phyloP scores from a whole-genome alignment of 2,329 filamentous ascomycete genomes.

The Macrophomina pseudophaseolina region DNA sequence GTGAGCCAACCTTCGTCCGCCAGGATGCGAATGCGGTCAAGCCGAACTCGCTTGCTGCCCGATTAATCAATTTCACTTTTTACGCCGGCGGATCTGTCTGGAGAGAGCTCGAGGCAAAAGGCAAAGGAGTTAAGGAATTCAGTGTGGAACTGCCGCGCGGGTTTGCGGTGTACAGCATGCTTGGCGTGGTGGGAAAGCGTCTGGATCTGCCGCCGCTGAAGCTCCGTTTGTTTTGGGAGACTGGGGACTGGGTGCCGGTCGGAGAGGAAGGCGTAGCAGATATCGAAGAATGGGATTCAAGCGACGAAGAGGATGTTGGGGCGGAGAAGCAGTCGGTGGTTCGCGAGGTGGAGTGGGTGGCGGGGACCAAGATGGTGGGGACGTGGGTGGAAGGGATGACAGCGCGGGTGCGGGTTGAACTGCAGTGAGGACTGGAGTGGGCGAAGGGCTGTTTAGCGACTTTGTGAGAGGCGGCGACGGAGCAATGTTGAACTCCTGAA shows the following conservation, averaged over 20 bases:
- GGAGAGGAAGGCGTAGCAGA: slow-evolving; percentile 64
- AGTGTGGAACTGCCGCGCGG: slow-evolving; percentile 69
- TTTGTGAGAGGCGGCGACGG: slow-evolving; percentile 12
- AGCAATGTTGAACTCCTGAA: neutral
- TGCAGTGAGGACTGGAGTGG: slow-evolving; percentile 28
- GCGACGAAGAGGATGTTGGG: slow-evolving; percentile 47
- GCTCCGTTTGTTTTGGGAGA: slow-evolving; percentile 81
- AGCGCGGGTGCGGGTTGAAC: slow-evolving; percentile 73
- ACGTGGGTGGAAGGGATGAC: slow-evolving; percentile 79
- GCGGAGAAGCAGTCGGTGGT: slow-evolving; percentile 56
- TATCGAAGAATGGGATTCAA: slow-evolving; percentile 54
- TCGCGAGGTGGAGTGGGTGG: slow-evolving; percentile 78
- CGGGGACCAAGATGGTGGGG: slow-evolving; percentile 80
- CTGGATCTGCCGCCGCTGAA: slow-evolving; percentile 69
- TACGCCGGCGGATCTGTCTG: slow-evolving; percentile 49
- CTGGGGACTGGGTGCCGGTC: slow-evolving; percentile 86
- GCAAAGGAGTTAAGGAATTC: slow-evolving; percentile 32
- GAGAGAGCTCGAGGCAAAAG: slow-evolving; percentile 29
- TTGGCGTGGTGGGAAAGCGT: slow-evolving; percentile 75
- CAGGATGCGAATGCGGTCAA: slow-evolving; percentile 55
- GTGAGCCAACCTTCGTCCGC: slow-evolving; percentile 68
- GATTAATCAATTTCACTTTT: slow-evolving; percentile 69
- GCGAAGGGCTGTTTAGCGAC: slow-evolving; percentile 17
- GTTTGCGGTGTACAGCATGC: slow-evolving; percentile 80
- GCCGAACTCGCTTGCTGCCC: slow-evolving; percentile 80